Evolutionary conservation across 768 basidiomycete species (phyloP), one percentile per base, ranked within the genome.

Genomic region (Suillus decipiens): DNA sequence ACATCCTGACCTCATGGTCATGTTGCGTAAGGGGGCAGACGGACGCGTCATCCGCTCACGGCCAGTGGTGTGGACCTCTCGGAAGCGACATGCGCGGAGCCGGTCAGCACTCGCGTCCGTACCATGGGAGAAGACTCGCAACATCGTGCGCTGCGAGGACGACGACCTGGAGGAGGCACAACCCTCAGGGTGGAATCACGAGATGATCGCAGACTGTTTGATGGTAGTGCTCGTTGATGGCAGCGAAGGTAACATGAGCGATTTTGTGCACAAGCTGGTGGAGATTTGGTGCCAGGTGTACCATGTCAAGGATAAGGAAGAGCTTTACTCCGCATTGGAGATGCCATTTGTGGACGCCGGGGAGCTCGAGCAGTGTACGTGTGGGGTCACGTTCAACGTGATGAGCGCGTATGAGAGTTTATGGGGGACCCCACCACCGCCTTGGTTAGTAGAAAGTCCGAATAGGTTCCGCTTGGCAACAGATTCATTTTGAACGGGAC

Each of bases 1-100:
- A 41, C 72, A 75, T 41, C 68, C 76, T 24, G 67, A 73, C 37
- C 54, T 77, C 45, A 72, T 73, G 73, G 69, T 74, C 15, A 66
- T 75, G 60, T 65, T 73, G 24, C 75, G 76, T 59, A 73, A 72
- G 57, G 76, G 76, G 28, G 61, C 59, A 6, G 51, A 65, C 6
- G 73, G 69, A 5, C 71, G 68, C 24, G 48, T 75, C 22, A 73
- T 74, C 57, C 65, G 71, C 9, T 75, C 74, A 7, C 12, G 61
- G 1, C 43, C 67, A 31, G 61, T 64, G 19, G 63, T 75, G 2
- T 76, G 76, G 73, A 72, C 64, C 8, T 71, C 67, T 61, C 71
- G 74, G 58, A 69, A 47, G 54, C 70, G 75, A 61, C 59, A 53
- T 36, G 76, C 74, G 22, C 54, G 47, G 41, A 75, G 69, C 57